Conservation (phyloP, 768 basidiomycete genomes). For the Coprinopsis marcescibilis region DNA sequence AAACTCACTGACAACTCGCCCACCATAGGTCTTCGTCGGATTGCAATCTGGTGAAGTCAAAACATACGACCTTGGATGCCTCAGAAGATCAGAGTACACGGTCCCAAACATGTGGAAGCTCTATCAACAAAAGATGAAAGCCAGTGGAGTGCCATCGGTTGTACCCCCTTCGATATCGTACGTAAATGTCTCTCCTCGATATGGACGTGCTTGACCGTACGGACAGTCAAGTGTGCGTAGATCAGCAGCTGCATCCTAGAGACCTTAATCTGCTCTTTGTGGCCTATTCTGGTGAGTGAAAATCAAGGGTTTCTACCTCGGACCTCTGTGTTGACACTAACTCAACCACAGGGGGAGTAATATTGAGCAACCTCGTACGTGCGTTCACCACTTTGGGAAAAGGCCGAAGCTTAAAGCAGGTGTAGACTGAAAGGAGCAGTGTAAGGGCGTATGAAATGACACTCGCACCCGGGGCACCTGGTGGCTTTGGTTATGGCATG, state of each 20-base stretch:
- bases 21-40: constrained; percentile 40
- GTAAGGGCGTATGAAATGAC: constrained; percentile 63
- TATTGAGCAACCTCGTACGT: constrained; percentile 53
- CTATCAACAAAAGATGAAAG: constrained; percentile 53
- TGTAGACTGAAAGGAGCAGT: constrained; percentile 42
- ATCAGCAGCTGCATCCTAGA: constrained; percentile 63
- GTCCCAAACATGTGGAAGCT: constrained; percentile 74
- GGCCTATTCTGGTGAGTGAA: constrained; percentile 73
- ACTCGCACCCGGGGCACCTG: constrained; percentile 77
- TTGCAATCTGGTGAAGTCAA: constrained; percentile 53
- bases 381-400: background rate
- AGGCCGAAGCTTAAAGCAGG: background rate
- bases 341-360: constrained; percentile 54
- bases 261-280: constrained; percentile 68
- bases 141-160: constrained; percentile 26
- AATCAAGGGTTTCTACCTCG: no score
- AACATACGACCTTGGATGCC: constrained; percentile 71
- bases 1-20: constrained; percentile 5
- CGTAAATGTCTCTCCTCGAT: background rate
- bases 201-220: constrained; percentile 9
- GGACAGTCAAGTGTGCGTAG: constrained; percentile 46
- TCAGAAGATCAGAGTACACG: constrained; percentile 57
- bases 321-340: no score
- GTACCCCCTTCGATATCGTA: constrained; percentile 30
- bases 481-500: constrained; percentile 58